phyloP scores from a whole-genome alignment of 371 early-diverging fungal genomes.

The Rhizopus microsporus region DNA sequence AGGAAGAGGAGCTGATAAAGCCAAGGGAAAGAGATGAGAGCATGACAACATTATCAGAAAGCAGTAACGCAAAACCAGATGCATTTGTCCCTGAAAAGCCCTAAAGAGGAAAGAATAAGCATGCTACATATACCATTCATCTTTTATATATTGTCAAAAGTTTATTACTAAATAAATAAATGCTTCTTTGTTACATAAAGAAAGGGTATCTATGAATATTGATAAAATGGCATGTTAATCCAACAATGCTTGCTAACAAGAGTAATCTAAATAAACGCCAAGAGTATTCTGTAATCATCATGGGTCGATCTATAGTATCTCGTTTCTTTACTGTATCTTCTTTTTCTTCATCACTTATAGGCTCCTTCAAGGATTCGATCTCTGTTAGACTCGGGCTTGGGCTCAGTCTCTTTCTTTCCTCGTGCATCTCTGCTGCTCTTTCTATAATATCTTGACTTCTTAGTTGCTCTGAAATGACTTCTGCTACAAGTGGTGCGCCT shows the following conservation, averaged over 20 bases:
- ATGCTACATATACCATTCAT: slow-evolving; percentile 9
- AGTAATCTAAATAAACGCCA: slow-evolving; percentile 46
- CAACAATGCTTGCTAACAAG: slow-evolving; percentile 41
- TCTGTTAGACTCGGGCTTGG: slow-evolving; percentile 6
- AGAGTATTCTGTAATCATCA: slow-evolving; percentile 38
- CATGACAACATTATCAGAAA: background rate
- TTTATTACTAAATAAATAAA: background rate
- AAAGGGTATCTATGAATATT: slow-evolving; percentile 1
- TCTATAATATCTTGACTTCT: slow-evolving; percentile 51
- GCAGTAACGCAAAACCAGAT: no score
- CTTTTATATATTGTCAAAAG: background rate
- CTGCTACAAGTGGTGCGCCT: slow-evolving; percentile 46
- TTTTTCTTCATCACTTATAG: slow-evolving; percentile 10
- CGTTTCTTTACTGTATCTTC: background rate
- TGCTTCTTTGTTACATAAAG: background rate
- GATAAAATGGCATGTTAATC: slow-evolving; percentile 37
- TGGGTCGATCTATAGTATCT: slow-evolving; percentile 7
- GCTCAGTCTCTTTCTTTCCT: slow-evolving; percentile 13
- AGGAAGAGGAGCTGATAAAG: background rate
- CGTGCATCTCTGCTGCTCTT: slow-evolving; percentile 37
- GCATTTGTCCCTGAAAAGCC: background rate
- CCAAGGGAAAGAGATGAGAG: background rate
- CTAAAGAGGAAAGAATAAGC: slow-evolving; percentile 13
- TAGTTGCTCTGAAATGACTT: slow-evolving; percentile 45
- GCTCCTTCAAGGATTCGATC: slow-evolving; percentile 10